Evolutionary conservation across 75 land plant genomes (phyloP).

Genomic region (Pinus albicaulis): DNA sequence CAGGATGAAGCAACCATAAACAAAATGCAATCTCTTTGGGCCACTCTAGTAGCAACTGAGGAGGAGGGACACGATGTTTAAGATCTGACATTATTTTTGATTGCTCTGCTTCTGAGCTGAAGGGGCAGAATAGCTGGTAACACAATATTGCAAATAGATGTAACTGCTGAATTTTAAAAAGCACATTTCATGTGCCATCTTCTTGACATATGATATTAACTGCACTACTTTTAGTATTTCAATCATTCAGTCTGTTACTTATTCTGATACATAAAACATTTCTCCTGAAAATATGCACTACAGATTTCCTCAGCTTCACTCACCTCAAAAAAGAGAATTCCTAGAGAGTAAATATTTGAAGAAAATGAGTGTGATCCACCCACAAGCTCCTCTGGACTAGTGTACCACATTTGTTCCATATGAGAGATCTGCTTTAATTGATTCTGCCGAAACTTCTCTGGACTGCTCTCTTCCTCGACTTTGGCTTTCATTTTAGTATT

Average conservation of each 20-base stretch:
- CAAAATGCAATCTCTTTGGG: slow-evolving; percentile 87
- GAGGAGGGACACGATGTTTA: slow-evolving; percentile 75
- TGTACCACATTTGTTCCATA: slow-evolving; percentile 92
- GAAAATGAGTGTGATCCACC: slow-evolving; percentile 57
- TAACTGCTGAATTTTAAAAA: too few relatives aligned
- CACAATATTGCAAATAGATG: too few relatives aligned
- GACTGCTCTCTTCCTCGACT: slow-evolving; percentile 16
- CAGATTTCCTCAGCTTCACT: not conserved
- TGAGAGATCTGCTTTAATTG: slow-evolving; percentile 64
- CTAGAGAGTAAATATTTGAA: slow-evolving; percentile 86
- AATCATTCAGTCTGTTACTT: too few relatives aligned
- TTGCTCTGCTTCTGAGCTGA: slow-evolving; percentile 57
- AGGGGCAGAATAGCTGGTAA: slow-evolving; percentile 68
- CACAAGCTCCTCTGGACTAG: slow-evolving; percentile 86
- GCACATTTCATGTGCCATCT: too few relatives aligned
- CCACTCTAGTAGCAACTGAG: slow-evolving; percentile 63
- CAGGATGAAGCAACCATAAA: slow-evolving; percentile 86
- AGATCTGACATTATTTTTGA: slow-evolving; percentile 58
- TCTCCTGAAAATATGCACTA: too few relatives aligned
- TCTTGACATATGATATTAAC: too few relatives aligned
- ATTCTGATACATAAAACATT: too few relatives aligned
- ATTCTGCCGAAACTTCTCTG: slow-evolving; percentile 21
- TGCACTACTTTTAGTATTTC: too few relatives aligned
- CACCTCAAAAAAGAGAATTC: slow-evolving; percentile 97
- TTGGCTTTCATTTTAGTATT: slow-evolving; percentile 1